Evolutionary conservation across 495 filamentous ascomycete species (phyloP), one percentile per base, ranked within the genome.

Genomic region (Penicillium canescens): DNA sequence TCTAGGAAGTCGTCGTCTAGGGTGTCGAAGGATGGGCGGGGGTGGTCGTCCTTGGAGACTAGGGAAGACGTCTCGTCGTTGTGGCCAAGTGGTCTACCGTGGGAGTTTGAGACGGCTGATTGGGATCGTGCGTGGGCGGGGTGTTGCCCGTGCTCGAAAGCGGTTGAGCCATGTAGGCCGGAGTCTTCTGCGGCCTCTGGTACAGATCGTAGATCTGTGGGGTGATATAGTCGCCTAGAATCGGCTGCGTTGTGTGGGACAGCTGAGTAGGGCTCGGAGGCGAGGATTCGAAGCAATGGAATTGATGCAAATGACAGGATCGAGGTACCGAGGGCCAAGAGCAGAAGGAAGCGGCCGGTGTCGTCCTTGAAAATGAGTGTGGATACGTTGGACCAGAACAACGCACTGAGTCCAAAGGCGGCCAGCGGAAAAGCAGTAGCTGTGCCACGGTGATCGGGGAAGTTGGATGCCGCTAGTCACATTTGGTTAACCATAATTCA

Each of bases 391-490:
- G 94, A 88, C 76, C 96, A 98, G 80, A 98, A 96, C 67, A 98
- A 91, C 42, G 94, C 94, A 72, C 93, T 96, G 28, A 98, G 77
- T 21, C 94, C 94, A 68, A 98, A 97, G 4, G 90, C 91, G 38
- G 93, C 86, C 41, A 98, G 73, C 6, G 94, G 93, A 64, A 98
- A 90, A 3, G 91, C 92, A 6, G 94, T 98, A 12, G 94, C 94
- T 16, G 93, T 96, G 48, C 95, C 94, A 40, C 94, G 85, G 62
- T 96, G 88, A 33, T 86, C 78, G 2, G 93, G 95, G 80, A 91
- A 98, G 69, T 98, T 98, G 38, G 92, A 77, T 31, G 95, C 92
- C 52, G 90, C 93, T 78, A 33, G 0, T 48, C 42, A 21, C 24
- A 36, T 43, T 34, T 4, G 13, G 39, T 51, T 43, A 51, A 26